Conservation (phyloP, 495 filamentous ascomycete species). For the Aspergillus nidulans region DNA sequence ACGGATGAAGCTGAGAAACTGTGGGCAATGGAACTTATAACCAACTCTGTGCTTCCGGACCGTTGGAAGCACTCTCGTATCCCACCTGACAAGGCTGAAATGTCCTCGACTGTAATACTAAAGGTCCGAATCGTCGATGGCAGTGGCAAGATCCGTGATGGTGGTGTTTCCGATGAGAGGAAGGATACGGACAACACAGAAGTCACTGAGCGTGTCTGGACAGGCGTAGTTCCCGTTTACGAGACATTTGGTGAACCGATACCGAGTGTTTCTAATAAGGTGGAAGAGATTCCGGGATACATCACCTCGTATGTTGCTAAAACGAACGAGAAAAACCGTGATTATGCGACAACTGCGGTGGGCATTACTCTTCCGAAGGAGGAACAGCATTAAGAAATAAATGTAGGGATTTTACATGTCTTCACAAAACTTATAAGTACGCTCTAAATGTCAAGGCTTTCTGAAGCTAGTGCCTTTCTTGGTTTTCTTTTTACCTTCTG, state of each 20-base stretch:
- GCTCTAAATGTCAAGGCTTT: not conserved
- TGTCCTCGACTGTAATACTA: slow-evolving; percentile 72
- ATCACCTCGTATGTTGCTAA: slow-evolving; percentile 52
- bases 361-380: slow-evolving; percentile 29
- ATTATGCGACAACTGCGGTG: slow-evolving; percentile 49
- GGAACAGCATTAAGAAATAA: slow-evolving; percentile 30
- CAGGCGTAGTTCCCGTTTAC: slow-evolving; percentile 77
- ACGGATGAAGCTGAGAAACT: slow-evolving; percentile 65
- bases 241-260: slow-evolving; percentile 63
- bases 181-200: slow-evolving; percentile 62
- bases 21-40: slow-evolving; percentile 80
- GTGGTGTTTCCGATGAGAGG: slow-evolving; percentile 64
- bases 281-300: slow-evolving; percentile 60
- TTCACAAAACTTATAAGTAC: not conserved
- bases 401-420: too few relatives aligned
- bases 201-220: slow-evolving; percentile 63
- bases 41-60: slow-evolving; percentile 62
- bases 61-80: slow-evolving; percentile 68
- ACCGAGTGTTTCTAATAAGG: slow-evolving; percentile 55
- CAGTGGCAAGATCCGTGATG: slow-evolving; percentile 73
- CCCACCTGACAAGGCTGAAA: slow-evolving; percentile 70
- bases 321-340: slow-evolving; percentile 48
- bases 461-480: too few relatives aligned
- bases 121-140: slow-evolving; percentile 65
- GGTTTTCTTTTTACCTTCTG: too few relatives aligned